Evolutionary conservation across 768 basidiomycete species (phyloP).

Genomic region (Clathrus columnatus): DNA sequence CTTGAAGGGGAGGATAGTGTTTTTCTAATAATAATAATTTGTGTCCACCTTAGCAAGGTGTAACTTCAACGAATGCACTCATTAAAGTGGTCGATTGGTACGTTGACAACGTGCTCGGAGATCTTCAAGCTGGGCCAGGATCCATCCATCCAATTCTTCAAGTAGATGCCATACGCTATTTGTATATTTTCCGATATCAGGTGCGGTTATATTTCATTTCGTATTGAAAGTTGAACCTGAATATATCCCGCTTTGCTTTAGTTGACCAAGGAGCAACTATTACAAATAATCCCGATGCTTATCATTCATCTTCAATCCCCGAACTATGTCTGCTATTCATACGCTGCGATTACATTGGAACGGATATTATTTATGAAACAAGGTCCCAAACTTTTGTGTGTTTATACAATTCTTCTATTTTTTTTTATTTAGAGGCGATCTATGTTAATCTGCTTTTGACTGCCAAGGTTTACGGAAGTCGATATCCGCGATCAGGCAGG

Average conservation of each 20-base stretch:
- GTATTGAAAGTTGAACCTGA: background rate
- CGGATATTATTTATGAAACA: conserved; percentile 87
- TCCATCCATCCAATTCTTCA: conserved; percentile 83
- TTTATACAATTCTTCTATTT: conserved; percentile 8
- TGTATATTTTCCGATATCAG: conserved; percentile 94
- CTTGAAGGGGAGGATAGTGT: background rate
- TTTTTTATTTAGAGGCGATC: background rate
- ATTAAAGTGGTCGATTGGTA: conserved; percentile 96
- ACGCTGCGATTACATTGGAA: conserved; percentile 97
- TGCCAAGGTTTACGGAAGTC: conserved; percentile 80
- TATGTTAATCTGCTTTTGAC: too few species aligned
- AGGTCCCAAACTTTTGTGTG: conserved; percentile 64
- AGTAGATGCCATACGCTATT: conserved; percentile 92
- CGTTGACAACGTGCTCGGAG: conserved; percentile 81
- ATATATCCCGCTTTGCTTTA: conserved; percentile 23
- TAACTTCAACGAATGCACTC: conserved; percentile 85
- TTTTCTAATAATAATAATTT: background rate
- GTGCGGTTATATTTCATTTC: conserved; percentile 29
- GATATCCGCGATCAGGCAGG: conserved; percentile 83
- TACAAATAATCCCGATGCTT: conserved; percentile 83
- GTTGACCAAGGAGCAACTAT: conserved; percentile 89
- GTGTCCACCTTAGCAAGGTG: conserved; percentile 77
- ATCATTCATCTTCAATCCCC: conserved; percentile 70
- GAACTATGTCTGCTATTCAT: conserved; percentile 91
- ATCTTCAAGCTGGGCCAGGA: conserved; percentile 63